Base-by-base conservation (phyloP, 1,284 basidiomycete genomes). In the Trichosporon sp. region DNA sequence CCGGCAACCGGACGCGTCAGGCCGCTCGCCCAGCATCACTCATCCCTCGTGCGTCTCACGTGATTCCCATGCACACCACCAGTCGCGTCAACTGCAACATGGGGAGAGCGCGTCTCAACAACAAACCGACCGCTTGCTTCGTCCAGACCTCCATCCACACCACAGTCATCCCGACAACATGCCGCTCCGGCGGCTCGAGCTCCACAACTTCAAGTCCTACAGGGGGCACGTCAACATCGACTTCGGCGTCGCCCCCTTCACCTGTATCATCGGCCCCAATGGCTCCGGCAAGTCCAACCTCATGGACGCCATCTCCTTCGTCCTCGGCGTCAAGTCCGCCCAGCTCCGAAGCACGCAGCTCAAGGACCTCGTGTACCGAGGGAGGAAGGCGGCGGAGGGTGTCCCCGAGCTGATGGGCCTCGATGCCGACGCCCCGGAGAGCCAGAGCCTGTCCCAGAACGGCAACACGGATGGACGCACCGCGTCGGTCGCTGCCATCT, bases 261-360 rank as follows among this genome's bases (percentile, higher is more conserved):
- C 94, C 0, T 95, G 93, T 18, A 88, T 98, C 74, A 98, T 98
- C 76, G 97, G 97, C 27, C 96, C 97, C 58, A 99, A 99, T 90
- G 97, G 97, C 12, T 95, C 95, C 3, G 97, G 97, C 73, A 99
- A 99, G 82, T 96, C 93, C 38, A 99, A 99, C 81, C 88, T 99
- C 72, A 99, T 99, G 97, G 97, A 99, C 81, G 97, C 97, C 68
- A 98, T 99, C 75, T 99, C 97, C 2, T 99, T 99, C 80, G 97
- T 99, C 5, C 89, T 99, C 9, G 96, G 97, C 34, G 92, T 99
- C 62, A 94, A 95, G 85, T 94, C 92, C 68, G 91, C 91, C 1
- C 94, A 98, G 76, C 87, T 99, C 25, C 88, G 97, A 60, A 94
- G 92, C 76, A 93, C 92, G 64, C 95, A 98, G 77, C 87, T 99